Conservation (phyloP, 2,329 filamentous ascomycete species). For the Parascedosporium putredinis region DNA sequence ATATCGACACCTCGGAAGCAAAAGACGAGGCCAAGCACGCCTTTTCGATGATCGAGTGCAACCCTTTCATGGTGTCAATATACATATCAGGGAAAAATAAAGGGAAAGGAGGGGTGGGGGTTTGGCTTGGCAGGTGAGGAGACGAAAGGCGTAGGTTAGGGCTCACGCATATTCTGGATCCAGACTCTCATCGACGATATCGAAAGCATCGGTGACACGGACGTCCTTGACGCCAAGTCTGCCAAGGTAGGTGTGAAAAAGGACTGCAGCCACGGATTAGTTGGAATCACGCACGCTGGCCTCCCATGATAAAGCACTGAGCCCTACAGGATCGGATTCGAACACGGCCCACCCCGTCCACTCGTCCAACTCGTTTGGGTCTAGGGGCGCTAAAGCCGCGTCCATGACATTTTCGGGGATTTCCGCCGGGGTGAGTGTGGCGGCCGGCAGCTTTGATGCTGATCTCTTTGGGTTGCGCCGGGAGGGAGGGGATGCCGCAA, state of each 20-base stretch:
- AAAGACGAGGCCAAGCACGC: constrained; percentile 80
- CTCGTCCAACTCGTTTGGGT: constrained; percentile 40
- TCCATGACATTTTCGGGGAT: constrained; percentile 29
- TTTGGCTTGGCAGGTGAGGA: too few species aligned
- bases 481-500: not conserved
- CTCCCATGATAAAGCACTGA: too few species aligned
- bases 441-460: not conserved
- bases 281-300: too few species aligned
- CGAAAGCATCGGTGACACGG: constrained; percentile 66
- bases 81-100: too few species aligned
- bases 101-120: too few species aligned
- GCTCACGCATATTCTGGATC: not conserved
- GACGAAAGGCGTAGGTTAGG: too few species aligned
- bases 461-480: not conserved
- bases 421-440: not conserved
- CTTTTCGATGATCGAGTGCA: constrained; percentile 38
- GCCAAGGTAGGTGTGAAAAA: constrained; percentile 79
- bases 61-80: not conserved
- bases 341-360: constrained; percentile 75
- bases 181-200: constrained; percentile 61
- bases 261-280: too few species aligned
- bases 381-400: constrained; percentile 36
- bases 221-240: constrained; percentile 67
- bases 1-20: constrained; percentile 59
- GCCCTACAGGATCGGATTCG: constrained; percentile 73